Percentiles rank a stretch among this genome's conserved stretches.
These are phyloP conservation scores for Diaporthe sp. DNA, from an alignment of 2,329 filamentous ascomycete species.

Conservation along the genomic window DNA sequence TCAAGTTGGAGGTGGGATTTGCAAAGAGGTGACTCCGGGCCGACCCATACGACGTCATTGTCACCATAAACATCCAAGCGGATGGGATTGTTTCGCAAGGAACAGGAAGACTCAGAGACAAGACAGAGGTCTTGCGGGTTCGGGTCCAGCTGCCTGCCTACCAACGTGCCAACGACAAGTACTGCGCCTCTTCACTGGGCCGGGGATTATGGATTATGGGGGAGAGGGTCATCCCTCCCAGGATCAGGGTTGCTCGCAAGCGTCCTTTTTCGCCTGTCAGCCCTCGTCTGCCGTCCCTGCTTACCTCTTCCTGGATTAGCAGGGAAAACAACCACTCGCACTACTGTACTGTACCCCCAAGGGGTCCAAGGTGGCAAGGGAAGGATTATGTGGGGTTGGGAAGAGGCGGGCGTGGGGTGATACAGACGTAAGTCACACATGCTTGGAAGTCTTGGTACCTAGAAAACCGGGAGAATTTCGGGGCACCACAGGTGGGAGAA, in stretches of 20 bases:
- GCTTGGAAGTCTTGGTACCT: not conserved
- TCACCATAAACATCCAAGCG: slow-evolving; percentile 3
- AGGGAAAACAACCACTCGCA: not conserved
- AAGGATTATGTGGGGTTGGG: slow-evolving; percentile 16
- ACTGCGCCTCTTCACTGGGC: not conserved
- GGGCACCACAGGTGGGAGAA: not conserved
- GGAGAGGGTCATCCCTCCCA: not conserved
- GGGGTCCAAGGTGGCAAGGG: not conserved
- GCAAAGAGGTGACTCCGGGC: not conserved
- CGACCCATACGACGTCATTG: slow-evolving; percentile 29
- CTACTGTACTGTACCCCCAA: slow-evolving; percentile 3
- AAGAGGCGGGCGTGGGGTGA: slow-evolving; percentile 14
- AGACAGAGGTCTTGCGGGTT: slow-evolving; percentile 18
- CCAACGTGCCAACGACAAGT: not conserved
- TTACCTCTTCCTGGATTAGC: slow-evolving; percentile 1
- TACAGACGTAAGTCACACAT: slow-evolving; percentile 22
- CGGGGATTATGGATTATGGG: not conserved
- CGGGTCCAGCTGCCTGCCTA: not conserved
- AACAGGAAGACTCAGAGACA: not conserved
- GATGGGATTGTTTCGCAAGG: not conserved
- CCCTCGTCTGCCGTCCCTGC: not conserved
- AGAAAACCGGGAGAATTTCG: not conserved
- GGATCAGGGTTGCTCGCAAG: slow-evolving; percentile 32
- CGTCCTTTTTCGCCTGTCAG: slow-evolving; percentile 8
- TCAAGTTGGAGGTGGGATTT: not conserved